A percentile compares a stretch with the other conserved stretches of the same genome.
phyloP scores from a whole-genome alignment of 1,284 basidiomycete species.

The Cryptococcus amylolentus region DNA sequence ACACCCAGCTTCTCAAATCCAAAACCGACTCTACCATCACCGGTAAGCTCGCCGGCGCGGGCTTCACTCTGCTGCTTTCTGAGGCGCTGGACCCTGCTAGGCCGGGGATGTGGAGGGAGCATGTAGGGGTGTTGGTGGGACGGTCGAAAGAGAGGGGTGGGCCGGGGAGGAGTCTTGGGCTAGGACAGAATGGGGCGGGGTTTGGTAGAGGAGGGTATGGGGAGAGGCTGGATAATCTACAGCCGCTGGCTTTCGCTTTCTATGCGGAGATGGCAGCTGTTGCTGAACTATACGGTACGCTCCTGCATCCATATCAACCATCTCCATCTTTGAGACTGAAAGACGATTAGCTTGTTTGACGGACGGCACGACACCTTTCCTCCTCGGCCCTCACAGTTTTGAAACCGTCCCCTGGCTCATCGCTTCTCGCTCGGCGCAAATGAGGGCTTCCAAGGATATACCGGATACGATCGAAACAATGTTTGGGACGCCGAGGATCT shows the following conservation, averaged over 20 bases:
- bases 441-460: neutral
- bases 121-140: neutral
- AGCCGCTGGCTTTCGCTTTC: slow-evolving; percentile 1
- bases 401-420: slow-evolving; percentile 1
- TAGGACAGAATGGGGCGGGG: neutral
- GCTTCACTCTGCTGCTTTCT: slow-evolving; percentile 4
- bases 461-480: slow-evolving; percentile 5
- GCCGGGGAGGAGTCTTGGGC: slow-evolving; percentile 6
- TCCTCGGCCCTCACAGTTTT: neutral
- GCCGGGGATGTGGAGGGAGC: neutral
- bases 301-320: neutral
- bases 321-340: neutral
- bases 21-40: neutral
- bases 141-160: slow-evolving; percentile 1
- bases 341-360: slow-evolving; percentile 3
- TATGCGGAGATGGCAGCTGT: slow-evolving; percentile 7
- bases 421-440: neutral
- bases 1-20: neutral
- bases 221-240: neutral
- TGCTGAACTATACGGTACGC: slow-evolving; percentile 5
- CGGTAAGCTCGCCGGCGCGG: slow-evolving; percentile 1
- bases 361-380: slow-evolving; percentile 1
- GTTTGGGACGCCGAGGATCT: slow-evolving; percentile 2
- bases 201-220: neutral
- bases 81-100: slow-evolving; percentile 1